These are phyloP conservation scores for Fusarium sp. DNA, from an alignment of 2,329 filamentous ascomycete genomes.

Conservation along the genomic window DNA sequence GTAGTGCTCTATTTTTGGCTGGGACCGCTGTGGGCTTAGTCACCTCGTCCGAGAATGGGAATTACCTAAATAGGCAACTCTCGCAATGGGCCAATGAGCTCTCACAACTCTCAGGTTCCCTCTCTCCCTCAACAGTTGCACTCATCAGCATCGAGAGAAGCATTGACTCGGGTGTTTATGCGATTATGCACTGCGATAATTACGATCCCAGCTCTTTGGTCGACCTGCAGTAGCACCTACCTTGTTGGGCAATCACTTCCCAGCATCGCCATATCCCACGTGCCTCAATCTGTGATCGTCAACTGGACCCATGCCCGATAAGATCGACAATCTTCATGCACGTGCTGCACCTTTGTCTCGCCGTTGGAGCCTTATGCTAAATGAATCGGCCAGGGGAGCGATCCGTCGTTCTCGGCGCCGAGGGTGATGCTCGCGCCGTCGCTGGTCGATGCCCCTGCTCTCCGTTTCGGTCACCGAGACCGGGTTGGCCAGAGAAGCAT, in stretches of 20 bases:
- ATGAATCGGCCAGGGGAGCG: slow-evolving; percentile 12
- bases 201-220: slow-evolving; percentile 6
- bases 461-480: slow-evolving; percentile 44
- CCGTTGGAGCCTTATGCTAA: slow-evolving; percentile 37
- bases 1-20: background rate
- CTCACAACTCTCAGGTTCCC: too few species aligned
- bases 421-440: background rate
- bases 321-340: slow-evolving; percentile 33
- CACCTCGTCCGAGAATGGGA: background rate
- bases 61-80: background rate
- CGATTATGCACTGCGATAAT: background rate
- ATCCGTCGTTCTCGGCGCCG: slow-evolving; percentile 19
- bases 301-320: slow-evolving; percentile 2
- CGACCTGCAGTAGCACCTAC: slow-evolving; percentile 17
- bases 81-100: background rate
- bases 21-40: background rate
- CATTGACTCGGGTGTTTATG: background rate
- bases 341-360: slow-evolving; percentile 30
- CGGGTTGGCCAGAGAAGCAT: slow-evolving; percentile 1
- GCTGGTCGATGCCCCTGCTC: background rate
- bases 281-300: slow-evolving; percentile 16
- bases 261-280: slow-evolving; percentile 31
- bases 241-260: background rate
- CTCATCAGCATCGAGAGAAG: background rate
- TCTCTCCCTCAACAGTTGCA: background rate